phyloP scores from a whole-genome alignment of 768 basidiomycete genomes.

The Boletus reticulatus region DNA sequence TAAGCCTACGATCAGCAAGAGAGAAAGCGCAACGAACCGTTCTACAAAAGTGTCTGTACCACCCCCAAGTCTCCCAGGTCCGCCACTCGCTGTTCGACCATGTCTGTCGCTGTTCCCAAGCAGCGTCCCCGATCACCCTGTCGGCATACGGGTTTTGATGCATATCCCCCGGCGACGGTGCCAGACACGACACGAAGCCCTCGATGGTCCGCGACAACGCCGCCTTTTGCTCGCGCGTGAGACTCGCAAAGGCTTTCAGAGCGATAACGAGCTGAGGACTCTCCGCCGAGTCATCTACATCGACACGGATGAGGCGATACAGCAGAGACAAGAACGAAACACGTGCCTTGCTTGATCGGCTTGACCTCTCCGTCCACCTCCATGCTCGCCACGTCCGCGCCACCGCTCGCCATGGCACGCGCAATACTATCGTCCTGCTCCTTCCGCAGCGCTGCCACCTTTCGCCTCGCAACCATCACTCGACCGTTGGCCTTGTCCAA shows the following conservation, averaged over 20 bases:
- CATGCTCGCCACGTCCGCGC: slow-evolving; percentile 48
- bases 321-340: background rate
- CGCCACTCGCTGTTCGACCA: slow-evolving; percentile 81
- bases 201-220: slow-evolving; percentile 72
- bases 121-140: slow-evolving; percentile 58
- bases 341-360: slow-evolving; percentile 41
- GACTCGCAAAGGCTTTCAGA: slow-evolving; percentile 69
- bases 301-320: slow-evolving; percentile 2
- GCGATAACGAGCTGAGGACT: slow-evolving; percentile 69
- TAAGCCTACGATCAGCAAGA: background rate
- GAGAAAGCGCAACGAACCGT: slow-evolving; percentile 46
- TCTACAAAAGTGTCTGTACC: slow-evolving; percentile 88
- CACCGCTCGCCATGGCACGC: slow-evolving; percentile 61
- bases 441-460: slow-evolving; percentile 71
- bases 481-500: slow-evolving; percentile 91
- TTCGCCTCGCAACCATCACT: slow-evolving; percentile 72
- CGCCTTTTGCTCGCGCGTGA: slow-evolving; percentile 74
- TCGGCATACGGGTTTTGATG: slow-evolving; percentile 52
- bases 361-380: slow-evolving; percentile 77
- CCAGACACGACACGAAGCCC: slow-evolving; percentile 69
- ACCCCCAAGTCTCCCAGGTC: slow-evolving; percentile 86
- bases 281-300: slow-evolving; percentile 50
- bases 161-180: slow-evolving; percentile 38
- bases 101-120: slow-evolving; percentile 66
- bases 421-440: slow-evolving; percentile 89